Percentiles rank a stretch among this genome's conserved stretches.
These are phyloP conservation scores for Dictyophora rubrovolvata DNA, from an alignment of 768 basidiomycete genomes.

Conservation along the genomic window DNA sequence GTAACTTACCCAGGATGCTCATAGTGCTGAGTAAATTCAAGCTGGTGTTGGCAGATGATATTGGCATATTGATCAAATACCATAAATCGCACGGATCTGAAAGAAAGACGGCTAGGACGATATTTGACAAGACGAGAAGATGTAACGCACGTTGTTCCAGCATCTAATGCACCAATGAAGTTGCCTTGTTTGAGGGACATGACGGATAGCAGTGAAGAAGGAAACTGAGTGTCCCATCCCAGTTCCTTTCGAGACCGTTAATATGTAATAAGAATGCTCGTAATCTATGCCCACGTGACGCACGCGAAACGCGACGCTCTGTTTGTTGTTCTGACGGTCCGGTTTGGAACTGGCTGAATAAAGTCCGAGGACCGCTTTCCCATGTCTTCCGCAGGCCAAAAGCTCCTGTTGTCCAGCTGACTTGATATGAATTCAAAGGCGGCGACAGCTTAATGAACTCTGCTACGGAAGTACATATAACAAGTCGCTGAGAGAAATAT, in stretches of 20 bases:
- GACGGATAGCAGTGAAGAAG: not conserved
- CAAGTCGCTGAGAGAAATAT: too few species aligned
- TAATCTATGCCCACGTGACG: not conserved
- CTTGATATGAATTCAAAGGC: too few species aligned
- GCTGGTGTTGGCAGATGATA: conserved; percentile 80
- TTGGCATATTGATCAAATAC: conserved; percentile 81
- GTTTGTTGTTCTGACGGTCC: not conserved
- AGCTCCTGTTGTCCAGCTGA: too few species aligned
- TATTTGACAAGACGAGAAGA: not conserved
- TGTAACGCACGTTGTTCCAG: conserved; percentile 81
- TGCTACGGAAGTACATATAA: too few species aligned
- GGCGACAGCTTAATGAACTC: too few species aligned
- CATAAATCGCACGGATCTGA: conserved; percentile 84
- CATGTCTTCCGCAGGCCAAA: too few species aligned
- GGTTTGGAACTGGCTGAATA: not conserved
- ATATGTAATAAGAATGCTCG: not conserved
- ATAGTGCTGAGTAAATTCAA: conserved; percentile 91
- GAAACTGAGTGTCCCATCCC: not conserved
- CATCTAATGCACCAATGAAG: conserved; percentile 88
- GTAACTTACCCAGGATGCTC: conserved; percentile 68
- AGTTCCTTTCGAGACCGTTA: not conserved
- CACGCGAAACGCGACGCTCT: not conserved
- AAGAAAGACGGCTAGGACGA: not conserved
- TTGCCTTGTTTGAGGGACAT: conserved; percentile 46
- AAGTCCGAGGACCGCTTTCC: too few species aligned